Evolutionary conservation across 202 grass and related monocot species (phyloP), one percentile per base, ranked within the genome.

Genomic region (Bolboschoenoplectus hybrid): DNA sequence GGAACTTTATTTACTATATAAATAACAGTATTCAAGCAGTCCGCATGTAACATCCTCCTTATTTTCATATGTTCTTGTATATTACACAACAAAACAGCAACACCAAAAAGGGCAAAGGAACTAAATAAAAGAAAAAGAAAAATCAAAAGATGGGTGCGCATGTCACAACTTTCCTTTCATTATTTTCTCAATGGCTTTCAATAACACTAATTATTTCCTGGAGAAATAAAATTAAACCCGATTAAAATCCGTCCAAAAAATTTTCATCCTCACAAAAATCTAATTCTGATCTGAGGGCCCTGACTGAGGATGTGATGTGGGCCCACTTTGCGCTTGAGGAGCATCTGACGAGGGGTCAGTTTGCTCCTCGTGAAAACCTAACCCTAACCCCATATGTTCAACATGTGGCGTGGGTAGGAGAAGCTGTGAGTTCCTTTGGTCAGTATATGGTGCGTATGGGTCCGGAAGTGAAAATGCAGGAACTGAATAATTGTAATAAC

Each of bases 81-180:
- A 84, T 84, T 84, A 84, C 82, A 84, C 82, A 58, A 68, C 81
- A 67, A 83, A 83, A 83, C 44, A 83, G 58, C 58, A 84, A 84
- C 51, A 84, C 49, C 62, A 84, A 84, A 84, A 84, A 58, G 38
- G 67, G 44, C 20, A 44, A 67, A 57, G 49, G 51, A 84, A 56
- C 63, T 69, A 84, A 84, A 67, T 68, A 82, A 55, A 41, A 79
- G 40, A 58, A 77, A 69, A 38, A 40, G 26, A 69, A 67, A 84
- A 81, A 62, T 81, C 78, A 62, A 81, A 83, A 84, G 49, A 67
- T 53, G 52, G 64, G 50, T 52, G 36, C 47, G 49, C 63, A 26
- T 82, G 39, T 67, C 44, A 35, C 20, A 55, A 16, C 17, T 68
- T 69, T 71, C 32, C 66, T 84, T 69, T 84, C 82, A 71, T 46